A percentile compares a stretch with the other conserved stretches of the same genome.
Evolutionary conservation across 2,329 filamentous ascomycete species (phyloP).

Genomic region (Aspergillus candidus): DNA sequence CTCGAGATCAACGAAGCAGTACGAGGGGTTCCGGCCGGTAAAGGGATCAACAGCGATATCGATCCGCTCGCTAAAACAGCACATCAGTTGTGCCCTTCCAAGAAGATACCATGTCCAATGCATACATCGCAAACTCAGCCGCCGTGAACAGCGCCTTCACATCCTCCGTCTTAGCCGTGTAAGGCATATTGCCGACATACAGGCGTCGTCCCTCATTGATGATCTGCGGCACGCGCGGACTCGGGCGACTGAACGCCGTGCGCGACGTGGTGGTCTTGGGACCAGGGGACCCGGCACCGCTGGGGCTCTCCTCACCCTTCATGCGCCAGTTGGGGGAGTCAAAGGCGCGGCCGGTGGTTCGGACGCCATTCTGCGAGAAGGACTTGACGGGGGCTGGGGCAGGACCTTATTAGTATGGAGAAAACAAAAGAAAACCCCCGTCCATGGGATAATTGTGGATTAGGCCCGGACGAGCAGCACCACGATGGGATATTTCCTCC

Average conservation of each 20-base stretch:
- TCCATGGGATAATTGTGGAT: no score
- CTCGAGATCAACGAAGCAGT: constrained; percentile 66
- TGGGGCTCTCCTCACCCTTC: constrained; percentile 34
- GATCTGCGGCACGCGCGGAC: constrained; percentile 29
- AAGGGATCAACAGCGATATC: constrained; percentile 65
- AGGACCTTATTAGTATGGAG: constrained; percentile 13
- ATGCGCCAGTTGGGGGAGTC: constrained; percentile 39
- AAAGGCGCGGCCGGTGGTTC: constrained; percentile 34
- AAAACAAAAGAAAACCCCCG: background rate
- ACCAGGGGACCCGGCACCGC: constrained; percentile 22
- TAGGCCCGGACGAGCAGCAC: constrained; percentile 13
- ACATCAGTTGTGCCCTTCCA: constrained; percentile 10
- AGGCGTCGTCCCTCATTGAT: constrained; percentile 41
- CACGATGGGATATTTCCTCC: constrained; percentile 8
- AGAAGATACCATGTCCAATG: constrained; percentile 3
- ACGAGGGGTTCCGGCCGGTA: constrained; percentile 63
- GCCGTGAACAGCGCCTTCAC: constrained; percentile 44
- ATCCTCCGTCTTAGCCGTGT: constrained; percentile 48
- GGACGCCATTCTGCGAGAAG: constrained; percentile 27
- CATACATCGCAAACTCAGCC: constrained; percentile 33
- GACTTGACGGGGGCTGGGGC: constrained; percentile 25
- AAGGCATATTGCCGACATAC: constrained; percentile 52
- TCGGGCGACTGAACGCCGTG: constrained; percentile 25
- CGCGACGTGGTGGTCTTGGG: constrained; percentile 25
- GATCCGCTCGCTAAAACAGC: constrained; percentile 47